A percentile compares a stretch with the other conserved stretches of the same genome.
phyloP scores from a whole-genome alignment of 1,284 basidiomycete species.

The Irpex lacteus region DNA sequence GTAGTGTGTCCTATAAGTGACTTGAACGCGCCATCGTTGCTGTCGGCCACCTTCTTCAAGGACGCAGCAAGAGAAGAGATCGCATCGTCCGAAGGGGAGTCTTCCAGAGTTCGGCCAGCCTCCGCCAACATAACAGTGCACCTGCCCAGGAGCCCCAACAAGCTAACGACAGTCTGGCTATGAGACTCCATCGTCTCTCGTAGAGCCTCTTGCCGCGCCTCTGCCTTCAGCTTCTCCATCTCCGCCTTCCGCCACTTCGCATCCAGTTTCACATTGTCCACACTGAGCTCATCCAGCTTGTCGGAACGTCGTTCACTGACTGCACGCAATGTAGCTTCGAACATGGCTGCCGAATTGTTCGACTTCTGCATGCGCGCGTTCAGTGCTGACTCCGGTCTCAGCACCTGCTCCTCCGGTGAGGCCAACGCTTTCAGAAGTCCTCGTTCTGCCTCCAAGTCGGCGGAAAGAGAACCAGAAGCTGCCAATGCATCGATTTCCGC shows the following conservation, averaged over 20 bases:
- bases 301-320: slow-evolving; percentile 79
- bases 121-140: slow-evolving; percentile 74
- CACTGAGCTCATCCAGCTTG: slow-evolving; percentile 70
- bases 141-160: slow-evolving; percentile 78
- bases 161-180: slow-evolving; percentile 64
- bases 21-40: slow-evolving; percentile 67
- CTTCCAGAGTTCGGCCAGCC: slow-evolving; percentile 54
- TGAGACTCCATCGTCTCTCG: slow-evolving; percentile 63
- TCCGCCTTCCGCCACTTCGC: slow-evolving; percentile 66
- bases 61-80: slow-evolving; percentile 47
- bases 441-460: slow-evolving; percentile 72
- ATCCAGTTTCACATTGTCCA: slow-evolving; percentile 73
- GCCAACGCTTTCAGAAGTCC: slow-evolving; percentile 70
- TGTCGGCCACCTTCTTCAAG: slow-evolving; percentile 55
- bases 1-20: slow-evolving; percentile 64
- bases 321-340: slow-evolving; percentile 80
- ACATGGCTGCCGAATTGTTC: slow-evolving; percentile 74
- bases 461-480: slow-evolving; percentile 39
- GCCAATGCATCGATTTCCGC: slow-evolving; percentile 55
- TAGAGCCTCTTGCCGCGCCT: slow-evolving; percentile 69
- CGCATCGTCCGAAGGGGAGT: slow-evolving; percentile 39
- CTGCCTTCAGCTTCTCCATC: slow-evolving; percentile 70
- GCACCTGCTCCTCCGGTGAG: slow-evolving; percentile 65
- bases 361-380: slow-evolving; percentile 65
- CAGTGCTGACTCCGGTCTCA: slow-evolving; percentile 59